Evolutionary conservation across 2,329 filamentous ascomycete species (phyloP), one percentile per base, ranked within the genome.

Genomic region (Diplocarpon mali): DNA sequence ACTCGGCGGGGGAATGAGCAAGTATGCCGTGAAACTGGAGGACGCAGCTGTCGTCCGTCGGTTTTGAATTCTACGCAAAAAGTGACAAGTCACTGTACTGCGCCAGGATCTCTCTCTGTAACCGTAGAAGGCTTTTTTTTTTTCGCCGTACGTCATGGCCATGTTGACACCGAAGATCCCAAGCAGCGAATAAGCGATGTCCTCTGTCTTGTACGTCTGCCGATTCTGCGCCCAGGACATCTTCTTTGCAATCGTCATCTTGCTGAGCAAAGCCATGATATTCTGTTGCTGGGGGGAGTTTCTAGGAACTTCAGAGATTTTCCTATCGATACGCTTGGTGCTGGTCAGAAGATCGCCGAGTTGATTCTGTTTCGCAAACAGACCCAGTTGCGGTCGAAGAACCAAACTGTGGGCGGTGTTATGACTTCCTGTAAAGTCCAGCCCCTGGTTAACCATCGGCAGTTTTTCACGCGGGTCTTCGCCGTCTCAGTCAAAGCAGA

Each of bases 191-290:
- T 65, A 65, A 1, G 63, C 62, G 37, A 55, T 52, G 42, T 65
- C 42, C 32, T 44, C 42, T 12, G 31, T n/a, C 12, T 56, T 53
- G 1, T 49, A 54, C 3, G 60, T 64, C 30, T 55, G 47, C 9
- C 63, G 53, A 17, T 51, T 46, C 6, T 60, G 48, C 12, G 60
- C 60, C 63, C 63, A 65, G n/a, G 53, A 60, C 60, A 65, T 63
- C 32, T 57, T 53, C 38, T 47, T 6, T 55, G 63, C 59, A 54
- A 64, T 8, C 54, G 36, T 38, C 36, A 38, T 38, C 58, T 47
- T 55, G 54, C 14, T 50, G n/a, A 38, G 36, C 11, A 38, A 9
- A 14, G 20, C 28, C 24, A 29, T 38, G 13, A 38, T 20, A 15
- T 38, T 13, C 14, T 3, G 36, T 15, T 38, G 20, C 12, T 29